These are phyloP conservation scores for Malassezia caprae DNA, from an alignment of 1,284 basidiomycete species.

Conservation along the genomic window DNA sequence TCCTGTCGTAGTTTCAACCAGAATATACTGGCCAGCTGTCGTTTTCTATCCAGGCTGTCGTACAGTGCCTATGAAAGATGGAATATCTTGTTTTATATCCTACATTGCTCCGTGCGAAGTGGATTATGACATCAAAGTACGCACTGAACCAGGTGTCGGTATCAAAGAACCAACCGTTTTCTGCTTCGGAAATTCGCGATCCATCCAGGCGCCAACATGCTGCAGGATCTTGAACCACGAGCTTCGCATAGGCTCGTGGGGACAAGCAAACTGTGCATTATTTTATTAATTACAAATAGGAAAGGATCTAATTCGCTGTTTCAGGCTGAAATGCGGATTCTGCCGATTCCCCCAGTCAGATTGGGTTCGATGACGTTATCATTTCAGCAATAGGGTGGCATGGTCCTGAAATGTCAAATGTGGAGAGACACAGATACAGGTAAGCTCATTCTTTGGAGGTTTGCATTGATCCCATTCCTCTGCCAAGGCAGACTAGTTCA, in stretches of 20 bases:
- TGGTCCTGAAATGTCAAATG: not conserved
- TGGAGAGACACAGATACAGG: not conserved
- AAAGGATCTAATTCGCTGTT: not conserved
- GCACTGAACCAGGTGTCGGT: no score
- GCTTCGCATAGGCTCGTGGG: not conserved
- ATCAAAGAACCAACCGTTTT: not conserved
- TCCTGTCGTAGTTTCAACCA: not conserved
- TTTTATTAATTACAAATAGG: not conserved
- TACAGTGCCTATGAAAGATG: no score
- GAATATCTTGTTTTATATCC: not conserved
- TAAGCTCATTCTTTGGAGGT: not conserved
- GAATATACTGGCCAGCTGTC: no score
- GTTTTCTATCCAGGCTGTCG: no score
- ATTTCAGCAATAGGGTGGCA: not conserved
- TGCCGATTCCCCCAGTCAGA: not conserved
- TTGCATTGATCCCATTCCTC: not conserved
- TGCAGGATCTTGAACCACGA: not conserved
- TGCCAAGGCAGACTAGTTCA: not conserved
- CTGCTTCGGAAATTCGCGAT: not conserved
- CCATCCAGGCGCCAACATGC: not conserved
- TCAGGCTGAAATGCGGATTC: not conserved
- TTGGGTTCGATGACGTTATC: not conserved
- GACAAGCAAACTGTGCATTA: not conserved
- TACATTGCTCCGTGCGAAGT: not conserved
- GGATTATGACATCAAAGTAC: not conserved